Evolutionary conservation across 2,329 filamentous ascomycete genomes (phyloP), one percentile per base, ranked within the genome.

Genomic region (Claviceps digitariae): DNA sequence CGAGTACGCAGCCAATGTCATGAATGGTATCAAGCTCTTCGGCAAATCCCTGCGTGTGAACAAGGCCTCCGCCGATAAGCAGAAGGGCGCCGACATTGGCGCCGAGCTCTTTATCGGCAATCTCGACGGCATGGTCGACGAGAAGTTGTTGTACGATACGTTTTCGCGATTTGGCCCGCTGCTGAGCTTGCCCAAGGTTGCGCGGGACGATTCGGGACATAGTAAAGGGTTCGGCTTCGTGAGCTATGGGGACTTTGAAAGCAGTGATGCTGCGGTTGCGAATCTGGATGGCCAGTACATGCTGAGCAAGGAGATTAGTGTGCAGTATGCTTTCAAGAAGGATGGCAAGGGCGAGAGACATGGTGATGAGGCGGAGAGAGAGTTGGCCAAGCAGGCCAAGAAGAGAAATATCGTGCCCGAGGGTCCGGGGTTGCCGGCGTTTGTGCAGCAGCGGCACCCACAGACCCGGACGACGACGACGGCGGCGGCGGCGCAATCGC

Each of bases 281-380:
- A 93, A 91, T 67, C 90, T 98, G 86, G 87, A 95, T 67, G 89
- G 89, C 51, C 90, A 97, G 72, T 97, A 93, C 69, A 81, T 98
- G 56, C 90, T 95, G 76, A 95, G 93, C 75, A 95, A 95, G 73
- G 87, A 95, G 69, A 86, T 97, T 61, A 87, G 86, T 2, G 93
- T 98, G 46, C 91, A 97, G 70, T 98, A 97, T 69, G 93, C 93
- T 41, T 97, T 95, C 79, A 98, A 98, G 77, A 97, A 97, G 72
- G 93, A 98, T 64, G 93, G 93, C 60, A 95, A 95, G 72, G 91
- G 91, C 61, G 91, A 97, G 72, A 78, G 93, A 55, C 93, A 98
- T 66, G 93, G 93, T 62, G 93, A 98, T 67, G 81, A 90, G 61
- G 93, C 93, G 31, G 93, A 98, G 72, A 79, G 93, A 64, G 86